Conservation (phyloP, 2,329 filamentous ascomycete genomes). For the Verticillium klebahnii region DNA sequence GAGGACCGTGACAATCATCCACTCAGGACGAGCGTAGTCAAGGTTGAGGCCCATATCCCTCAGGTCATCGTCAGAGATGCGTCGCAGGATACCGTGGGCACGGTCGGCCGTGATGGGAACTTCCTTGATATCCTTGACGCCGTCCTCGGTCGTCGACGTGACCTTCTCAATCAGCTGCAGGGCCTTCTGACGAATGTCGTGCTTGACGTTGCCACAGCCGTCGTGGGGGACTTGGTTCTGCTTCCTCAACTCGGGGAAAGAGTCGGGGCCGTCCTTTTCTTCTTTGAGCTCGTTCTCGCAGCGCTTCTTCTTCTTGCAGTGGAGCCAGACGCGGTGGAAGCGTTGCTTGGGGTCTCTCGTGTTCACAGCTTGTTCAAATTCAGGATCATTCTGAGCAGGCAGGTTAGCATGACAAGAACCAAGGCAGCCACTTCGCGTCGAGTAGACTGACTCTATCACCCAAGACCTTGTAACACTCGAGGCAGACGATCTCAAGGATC, state of each 20-base stretch:
- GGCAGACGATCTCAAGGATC: constrained; percentile 96
- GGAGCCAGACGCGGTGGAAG: constrained; percentile 86
- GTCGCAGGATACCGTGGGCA: constrained; percentile 81
- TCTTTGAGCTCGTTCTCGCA: constrained; percentile 78
- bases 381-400: constrained; percentile 68
- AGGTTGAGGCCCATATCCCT: constrained; percentile 85
- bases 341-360: constrained; percentile 90
- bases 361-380: constrained; percentile 75
- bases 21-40: constrained; percentile 93
- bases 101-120: constrained; percentile 76
- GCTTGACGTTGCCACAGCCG: constrained; percentile 89
- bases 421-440: constrained; percentile 48
- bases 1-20: constrained; percentile 95
- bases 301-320: constrained; percentile 82
- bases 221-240: constrained; percentile 63
- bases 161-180: constrained; percentile 74
- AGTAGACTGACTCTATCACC: constrained; percentile 90
- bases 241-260: constrained; percentile 49
- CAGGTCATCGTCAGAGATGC: constrained; percentile 77
- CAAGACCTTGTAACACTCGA: constrained; percentile 97
- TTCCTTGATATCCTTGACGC: constrained; percentile 64
- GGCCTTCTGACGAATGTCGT: constrained; percentile 81
- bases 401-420: constrained; percentile 56
- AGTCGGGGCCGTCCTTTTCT: constrained; percentile 59
- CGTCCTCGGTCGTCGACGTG: constrained; percentile 76